phyloP scores from a whole-genome alignment of 164 flowering plant genomes.

The Dillenia turbinata region DNA sequence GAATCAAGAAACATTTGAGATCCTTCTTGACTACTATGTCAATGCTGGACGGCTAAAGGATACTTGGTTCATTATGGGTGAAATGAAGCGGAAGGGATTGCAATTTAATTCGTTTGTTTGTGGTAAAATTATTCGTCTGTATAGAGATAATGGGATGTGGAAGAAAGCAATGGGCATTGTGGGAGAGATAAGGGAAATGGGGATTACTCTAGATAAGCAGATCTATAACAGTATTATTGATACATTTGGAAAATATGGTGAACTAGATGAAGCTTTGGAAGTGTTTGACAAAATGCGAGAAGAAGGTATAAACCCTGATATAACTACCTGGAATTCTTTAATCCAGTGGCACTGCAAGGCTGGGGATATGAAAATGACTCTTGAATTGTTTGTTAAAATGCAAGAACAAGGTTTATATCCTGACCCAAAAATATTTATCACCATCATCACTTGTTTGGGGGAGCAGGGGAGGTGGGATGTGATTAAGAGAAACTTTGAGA shows the following conservation, averaged over 20 bases:
- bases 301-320: conserved; percentile 58
- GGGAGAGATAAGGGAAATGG: conserved; percentile 56
- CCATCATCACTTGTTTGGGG: conserved; percentile 59
- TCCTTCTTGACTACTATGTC: conserved; percentile 55
- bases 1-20: conserved; percentile 50
- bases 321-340: conserved; percentile 75
- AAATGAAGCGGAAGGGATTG: conserved; percentile 53
- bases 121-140: conserved; percentile 60
- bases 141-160: conserved; percentile 90
- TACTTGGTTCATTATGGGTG: conserved; percentile 49
- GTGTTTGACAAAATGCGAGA: conserved; percentile 59
- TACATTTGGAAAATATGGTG: conserved; percentile 73
- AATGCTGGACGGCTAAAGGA: conserved; percentile 61
- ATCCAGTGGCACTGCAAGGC: conserved; percentile 68
- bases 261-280: conserved; percentile 58
- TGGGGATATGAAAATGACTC: conserved; percentile 49
- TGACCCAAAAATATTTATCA: conserved; percentile 74
- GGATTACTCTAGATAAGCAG: conserved; percentile 41
- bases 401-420: conserved; percentile 79
- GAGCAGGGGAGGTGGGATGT: conserved; percentile 82
- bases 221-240: conserved; percentile 75
- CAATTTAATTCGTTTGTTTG: conserved; percentile 43
- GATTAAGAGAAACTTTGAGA: conserved; percentile 55
- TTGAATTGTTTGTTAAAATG: conserved; percentile 63
- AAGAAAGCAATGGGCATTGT: conserved; percentile 65